Evolutionary conservation across 1,139 yeast genomes (phyloP).

Genomic region (Candida neerlandica): DNA sequence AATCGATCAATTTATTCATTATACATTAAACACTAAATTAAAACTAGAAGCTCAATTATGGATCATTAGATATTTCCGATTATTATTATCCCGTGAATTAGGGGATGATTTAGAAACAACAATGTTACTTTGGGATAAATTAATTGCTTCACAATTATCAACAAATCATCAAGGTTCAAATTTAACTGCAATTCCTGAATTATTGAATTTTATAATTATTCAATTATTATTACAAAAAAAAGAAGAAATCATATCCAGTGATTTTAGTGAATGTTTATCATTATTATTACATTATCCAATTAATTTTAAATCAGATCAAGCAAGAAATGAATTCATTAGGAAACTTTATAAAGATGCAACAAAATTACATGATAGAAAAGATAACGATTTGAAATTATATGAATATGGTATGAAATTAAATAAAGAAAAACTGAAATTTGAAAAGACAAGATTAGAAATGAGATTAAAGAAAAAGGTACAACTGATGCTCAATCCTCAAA

Average conservation of each 20-base stretch:
- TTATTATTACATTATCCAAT: conserved; percentile 62
- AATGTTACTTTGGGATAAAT: conserved; percentile 58
- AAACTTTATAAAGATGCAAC: conserved; percentile 34
- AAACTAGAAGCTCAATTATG: conserved; percentile 63
- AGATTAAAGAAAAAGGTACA: conserved; percentile 48
- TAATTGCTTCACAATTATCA: conserved; percentile 37
- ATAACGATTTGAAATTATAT: conserved; percentile 43
- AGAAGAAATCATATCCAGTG: conserved; percentile 51
- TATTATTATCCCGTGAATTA: conserved; percentile 60
- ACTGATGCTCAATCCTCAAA: conserved; percentile 28
- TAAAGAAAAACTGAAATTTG: conserved; percentile 42
- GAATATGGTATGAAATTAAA: conserved; percentile 43
- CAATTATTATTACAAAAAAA: conserved; percentile 55
- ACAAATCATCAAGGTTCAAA: conserved; percentile 12
- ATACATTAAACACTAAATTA: conserved; percentile 47
- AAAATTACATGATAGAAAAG: conserved; percentile 29
- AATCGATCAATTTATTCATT: conserved; percentile 49
- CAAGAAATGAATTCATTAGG: conserved; percentile 24
- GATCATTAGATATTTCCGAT: conserved; percentile 66
- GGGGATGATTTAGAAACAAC: conserved; percentile 48
- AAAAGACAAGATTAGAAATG: conserved; percentile 46
- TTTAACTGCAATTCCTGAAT: conserved; percentile 31
- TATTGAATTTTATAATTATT: conserved; percentile 55
- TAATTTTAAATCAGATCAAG: conserved; percentile 16
- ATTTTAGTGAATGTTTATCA: conserved; percentile 64